Evolutionary conservation across 192 early-diverging fungal species (phyloP), one percentile per base, ranked within the genome.

Genomic region (Pilaira anomala): DNA sequence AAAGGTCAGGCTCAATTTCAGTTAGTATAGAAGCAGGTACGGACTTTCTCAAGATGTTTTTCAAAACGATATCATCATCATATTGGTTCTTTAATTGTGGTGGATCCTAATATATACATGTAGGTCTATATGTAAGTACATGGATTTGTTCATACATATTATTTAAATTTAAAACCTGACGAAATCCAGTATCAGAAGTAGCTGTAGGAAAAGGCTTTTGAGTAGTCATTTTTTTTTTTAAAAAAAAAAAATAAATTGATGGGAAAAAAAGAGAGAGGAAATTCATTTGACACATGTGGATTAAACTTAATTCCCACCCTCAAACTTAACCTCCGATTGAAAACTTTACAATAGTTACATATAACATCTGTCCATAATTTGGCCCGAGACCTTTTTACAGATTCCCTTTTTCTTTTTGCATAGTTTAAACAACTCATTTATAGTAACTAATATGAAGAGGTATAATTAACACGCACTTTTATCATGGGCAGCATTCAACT

Each of bases 1-100:
- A 16, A 0, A 77, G 66, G 52, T 85, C 82, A 58, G 79, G 75
- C 16, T 72, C 72, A 28, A 87, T 76, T 19, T 76, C 68, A 6
- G 40, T 48, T 19, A 80, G 28, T n/a, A 82, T 75, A 4, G 67
- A n/a, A 12, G 30, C 11, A 24, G 85, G 85, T n/a, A 87, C 49
- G 26, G 69, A 60, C 49, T 78, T 70, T 49, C 71, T 68, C 25
- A 87, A 70, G 33, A 87, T 70, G 1, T 76, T 72, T 33, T 69
- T 62, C 41, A 87, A 61, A 22, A 75, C 76, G 40, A 65, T 49
- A 48, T 87, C 82, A 9, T 80, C 72, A 7, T 70, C 68, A 28
- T 75, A 75, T 65, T 63, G 64, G 21, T 75, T 75, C 9, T 21
- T 44, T 22, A 70, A 44, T n/a, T 1, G 29, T 13, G 73, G 73